phyloP scores from a whole-genome alignment of 352 stramenopile genomes.

The Phytophthora lateralis region DNA sequence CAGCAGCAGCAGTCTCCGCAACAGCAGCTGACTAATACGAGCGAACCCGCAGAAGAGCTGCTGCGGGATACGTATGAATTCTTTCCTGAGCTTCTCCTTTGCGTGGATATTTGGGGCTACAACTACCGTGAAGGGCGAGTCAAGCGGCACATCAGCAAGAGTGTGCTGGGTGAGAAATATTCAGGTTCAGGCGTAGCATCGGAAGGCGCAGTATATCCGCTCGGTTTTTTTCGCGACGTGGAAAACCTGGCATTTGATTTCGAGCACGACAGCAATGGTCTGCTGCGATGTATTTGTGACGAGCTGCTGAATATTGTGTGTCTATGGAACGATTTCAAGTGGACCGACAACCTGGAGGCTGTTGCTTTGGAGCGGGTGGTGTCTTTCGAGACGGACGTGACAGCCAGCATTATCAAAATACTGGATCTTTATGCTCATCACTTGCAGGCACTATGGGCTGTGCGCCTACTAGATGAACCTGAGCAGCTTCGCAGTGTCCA shows the following conservation, averaged over 20 bases:
- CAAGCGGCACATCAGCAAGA: slow-evolving; percentile 26
- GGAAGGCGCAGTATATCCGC: slow-evolving; percentile 38
- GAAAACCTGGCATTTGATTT: slow-evolving; percentile 64
- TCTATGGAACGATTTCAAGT: slow-evolving; percentile 83
- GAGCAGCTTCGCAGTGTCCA: slow-evolving; percentile 53
- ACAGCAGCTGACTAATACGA: slow-evolving; percentile 20
- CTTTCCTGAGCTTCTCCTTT: slow-evolving; percentile 71
- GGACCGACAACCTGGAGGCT: slow-evolving; percentile 57
- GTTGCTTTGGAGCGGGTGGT: slow-evolving; percentile 56
- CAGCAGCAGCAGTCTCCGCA: slow-evolving; percentile 35
- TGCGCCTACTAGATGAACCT: slow-evolving; percentile 47
- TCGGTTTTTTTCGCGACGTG: slow-evolving; percentile 49
- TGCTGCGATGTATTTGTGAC: slow-evolving; percentile 72
- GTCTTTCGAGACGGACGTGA: slow-evolving; percentile 67
- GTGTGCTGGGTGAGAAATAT: slow-evolving; percentile 12
- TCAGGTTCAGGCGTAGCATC: slow-evolving; percentile 4
- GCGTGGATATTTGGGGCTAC: slow-evolving; percentile 68
- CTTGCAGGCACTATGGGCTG: slow-evolving; percentile 62
- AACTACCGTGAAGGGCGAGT: slow-evolving; percentile 45
- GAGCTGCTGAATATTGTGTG: slow-evolving; percentile 76
- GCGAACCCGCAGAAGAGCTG: slow-evolving; percentile 51
- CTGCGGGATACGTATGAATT: slow-evolving; percentile 69
- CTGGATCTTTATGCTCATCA: slow-evolving; percentile 62
- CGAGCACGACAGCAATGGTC: slow-evolving; percentile 59
- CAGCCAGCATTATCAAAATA: slow-evolving; percentile 65